These are phyloP conservation scores for Bryoglossum gracile DNA, from an alignment of 495 filamentous ascomycete genomes.

Conservation along the genomic window DNA sequence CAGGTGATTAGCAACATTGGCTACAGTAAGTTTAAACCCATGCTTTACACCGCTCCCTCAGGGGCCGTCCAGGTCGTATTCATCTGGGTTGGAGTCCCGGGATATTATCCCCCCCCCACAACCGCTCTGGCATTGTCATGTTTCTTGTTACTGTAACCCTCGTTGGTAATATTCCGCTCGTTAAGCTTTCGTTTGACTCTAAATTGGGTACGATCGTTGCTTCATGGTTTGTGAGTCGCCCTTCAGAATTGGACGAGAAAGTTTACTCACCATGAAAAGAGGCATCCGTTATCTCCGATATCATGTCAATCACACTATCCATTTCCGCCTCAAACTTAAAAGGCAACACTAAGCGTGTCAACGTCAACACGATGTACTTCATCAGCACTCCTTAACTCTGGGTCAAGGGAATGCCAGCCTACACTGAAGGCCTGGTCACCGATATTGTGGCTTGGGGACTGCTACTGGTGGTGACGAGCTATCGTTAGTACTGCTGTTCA, in stretches of 20 bases:
- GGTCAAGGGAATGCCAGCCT: not conserved
- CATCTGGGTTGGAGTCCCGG: slow-evolving; percentile 5
- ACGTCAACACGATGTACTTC: slow-evolving; percentile 5
- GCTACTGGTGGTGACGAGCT: not conserved
- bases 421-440: not conserved
- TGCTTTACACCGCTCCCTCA: slow-evolving; percentile 1
- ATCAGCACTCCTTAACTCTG: slow-evolving; percentile 1
- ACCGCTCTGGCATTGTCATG: not conserved
- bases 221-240: slow-evolving; percentile 3
- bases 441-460: slow-evolving; percentile 4
- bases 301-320: slow-evolving; percentile 3
- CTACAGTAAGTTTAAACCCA: slow-evolving; percentile 1
- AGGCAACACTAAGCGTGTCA: slow-evolving; percentile 1
- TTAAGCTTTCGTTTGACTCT: not conserved
- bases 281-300: slow-evolving; percentile 3
- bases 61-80: slow-evolving; percentile 1
- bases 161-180: slow-evolving; percentile 3
- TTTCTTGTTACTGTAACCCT: not conserved
- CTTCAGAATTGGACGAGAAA: no score
- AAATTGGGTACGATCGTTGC: slow-evolving; percentile 3
- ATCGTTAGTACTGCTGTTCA: not conserved
- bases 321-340: slow-evolving; percentile 6
- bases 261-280: no score
- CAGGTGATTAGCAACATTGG: slow-evolving; percentile 5
- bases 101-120: not conserved